A percentile compares a stretch with the other conserved stretches of the same genome.
Conservation (phyloP, 2,329 filamentous ascomycete genomes). For the Ilyonectria mors-panacis region DNA sequence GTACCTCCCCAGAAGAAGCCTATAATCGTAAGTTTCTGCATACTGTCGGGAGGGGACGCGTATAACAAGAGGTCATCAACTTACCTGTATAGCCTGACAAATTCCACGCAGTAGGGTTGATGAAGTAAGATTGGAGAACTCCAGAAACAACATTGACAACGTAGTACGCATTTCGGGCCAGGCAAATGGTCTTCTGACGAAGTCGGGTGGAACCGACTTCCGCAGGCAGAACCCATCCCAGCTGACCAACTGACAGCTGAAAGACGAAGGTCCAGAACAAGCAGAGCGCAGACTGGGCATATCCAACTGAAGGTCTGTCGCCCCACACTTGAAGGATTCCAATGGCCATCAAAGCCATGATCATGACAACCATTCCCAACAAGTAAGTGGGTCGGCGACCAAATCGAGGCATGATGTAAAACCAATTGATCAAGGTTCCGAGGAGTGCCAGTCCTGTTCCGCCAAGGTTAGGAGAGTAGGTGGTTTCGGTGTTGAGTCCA, state of each 20-base stretch:
- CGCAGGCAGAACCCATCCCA: constrained; percentile 53
- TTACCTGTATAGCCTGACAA: constrained; percentile 55
- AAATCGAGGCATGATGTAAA: constrained; percentile 56
- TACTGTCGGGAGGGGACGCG: background rate
- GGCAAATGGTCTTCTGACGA: constrained; percentile 51
- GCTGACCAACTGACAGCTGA: constrained; percentile 57
- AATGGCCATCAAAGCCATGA: constrained; percentile 56
- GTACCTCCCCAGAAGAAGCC: constrained; percentile 51
- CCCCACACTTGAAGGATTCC: constrained; percentile 57
- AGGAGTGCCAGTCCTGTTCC: constrained; percentile 57
- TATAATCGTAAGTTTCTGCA: background rate
- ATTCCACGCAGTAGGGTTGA: constrained; percentile 57
- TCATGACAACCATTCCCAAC: constrained; percentile 60
- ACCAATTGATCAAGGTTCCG: constrained; percentile 62
- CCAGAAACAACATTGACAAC: constrained; percentile 41
- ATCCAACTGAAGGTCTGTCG: constrained; percentile 45
- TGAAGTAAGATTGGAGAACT: constrained; percentile 51
- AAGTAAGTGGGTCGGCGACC: constrained; percentile 63
- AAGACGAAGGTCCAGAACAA: constrained; percentile 54
- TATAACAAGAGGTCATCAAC: background rate
- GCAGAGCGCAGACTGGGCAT: constrained; percentile 53
- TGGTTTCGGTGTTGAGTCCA: constrained; percentile 49
- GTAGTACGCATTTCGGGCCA: constrained; percentile 49
- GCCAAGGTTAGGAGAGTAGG: constrained; percentile 57
- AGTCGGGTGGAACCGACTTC: constrained; percentile 52